Conservation (phyloP, 345 rosid genomes). For the Laguncularia racemosa region DNA sequence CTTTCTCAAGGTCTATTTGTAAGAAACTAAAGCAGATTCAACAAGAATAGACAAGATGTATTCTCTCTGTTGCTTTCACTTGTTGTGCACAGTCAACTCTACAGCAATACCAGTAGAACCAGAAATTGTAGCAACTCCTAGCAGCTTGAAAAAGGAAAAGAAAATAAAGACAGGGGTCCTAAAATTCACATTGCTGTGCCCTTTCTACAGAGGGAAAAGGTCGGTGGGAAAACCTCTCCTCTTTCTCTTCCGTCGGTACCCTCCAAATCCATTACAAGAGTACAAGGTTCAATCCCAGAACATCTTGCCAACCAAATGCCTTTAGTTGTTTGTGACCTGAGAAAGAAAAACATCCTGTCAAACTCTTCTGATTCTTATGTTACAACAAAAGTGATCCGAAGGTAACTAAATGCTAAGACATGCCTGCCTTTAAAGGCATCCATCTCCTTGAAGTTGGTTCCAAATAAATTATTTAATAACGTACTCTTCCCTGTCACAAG, state of each 20-base stretch:
- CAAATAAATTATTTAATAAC: constrained; percentile 70
- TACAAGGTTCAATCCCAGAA: constrained; percentile 72
- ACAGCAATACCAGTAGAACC: too few relatives aligned
- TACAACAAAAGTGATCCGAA: neutral
- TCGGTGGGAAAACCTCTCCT: constrained; percentile 55
- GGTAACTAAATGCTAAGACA: constrained; percentile 15
- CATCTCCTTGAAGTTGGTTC: constrained; percentile 90
- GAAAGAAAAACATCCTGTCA: constrained; percentile 8
- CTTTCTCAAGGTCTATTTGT: too few relatives aligned
- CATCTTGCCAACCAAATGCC: constrained; percentile 90
- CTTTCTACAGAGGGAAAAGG: neutral
- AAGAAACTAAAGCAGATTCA: too few relatives aligned
- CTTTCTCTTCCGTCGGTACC: constrained; percentile 94
- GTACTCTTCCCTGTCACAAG: constrained; percentile 79
- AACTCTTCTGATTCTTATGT: neutral
- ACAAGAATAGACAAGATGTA: too few relatives aligned
- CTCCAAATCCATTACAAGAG: constrained; percentile 91
- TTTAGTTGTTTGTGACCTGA: constrained; percentile 87
- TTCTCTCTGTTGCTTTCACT: too few relatives aligned
- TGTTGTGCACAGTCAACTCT: too few relatives aligned
- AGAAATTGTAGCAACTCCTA: too few relatives aligned
- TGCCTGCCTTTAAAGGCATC: constrained; percentile 95
- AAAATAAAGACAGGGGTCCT: neutral
- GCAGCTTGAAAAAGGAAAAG: neutral
- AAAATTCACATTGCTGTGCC: too few relatives aligned